These are phyloP conservation scores for Cyclotella kingstonii DNA, from an alignment of 108 stramenopile genomes.

Conservation along the genomic window DNA sequence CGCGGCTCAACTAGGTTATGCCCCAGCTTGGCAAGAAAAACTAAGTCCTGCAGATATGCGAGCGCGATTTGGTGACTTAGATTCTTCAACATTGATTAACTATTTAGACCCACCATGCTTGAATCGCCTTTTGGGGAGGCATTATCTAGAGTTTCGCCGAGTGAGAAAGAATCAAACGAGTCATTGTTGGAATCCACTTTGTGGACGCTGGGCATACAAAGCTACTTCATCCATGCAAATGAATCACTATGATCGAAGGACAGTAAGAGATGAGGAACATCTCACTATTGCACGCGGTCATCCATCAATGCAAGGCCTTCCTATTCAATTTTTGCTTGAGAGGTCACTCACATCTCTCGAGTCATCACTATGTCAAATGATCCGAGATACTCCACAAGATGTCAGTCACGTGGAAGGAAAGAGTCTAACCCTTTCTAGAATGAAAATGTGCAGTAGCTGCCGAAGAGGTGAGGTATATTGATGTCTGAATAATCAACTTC, in stretches of 20 bases:
- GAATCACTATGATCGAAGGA: neutral
- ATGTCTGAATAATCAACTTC: no score
- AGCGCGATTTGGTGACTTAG: conserved; percentile 63
- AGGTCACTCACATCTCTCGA: no score
- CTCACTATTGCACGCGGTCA: neutral
- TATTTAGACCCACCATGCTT: conserved; percentile 75
- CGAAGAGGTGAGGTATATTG: conserved; percentile 40
- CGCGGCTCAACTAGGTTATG: conserved; percentile 56
- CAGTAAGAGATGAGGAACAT: neutral
- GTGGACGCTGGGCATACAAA: conserved; percentile 86
- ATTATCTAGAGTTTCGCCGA: conserved; percentile 60
- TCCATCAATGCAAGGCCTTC: neutral
- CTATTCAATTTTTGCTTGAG: conserved; percentile 11
- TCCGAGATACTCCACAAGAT: conserved; percentile 8
- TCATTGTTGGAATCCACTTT: conserved; percentile 89
- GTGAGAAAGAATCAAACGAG: conserved; percentile 63
- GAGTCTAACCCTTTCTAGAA: conserved; percentile 59
- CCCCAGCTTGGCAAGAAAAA: conserved; percentile 76
- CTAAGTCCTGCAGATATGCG: conserved; percentile 70
- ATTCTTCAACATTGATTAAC: conserved; percentile 52
- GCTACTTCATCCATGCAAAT: conserved; percentile 22
- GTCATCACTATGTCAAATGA: conserved; percentile 17
- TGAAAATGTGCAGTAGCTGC: conserved; percentile 92
- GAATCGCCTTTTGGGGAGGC: conserved; percentile 59
- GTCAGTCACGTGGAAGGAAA: neutral